Conservation (phyloP, 2,329 filamentous ascomycete species). For the Fusarium sp. region DNA sequence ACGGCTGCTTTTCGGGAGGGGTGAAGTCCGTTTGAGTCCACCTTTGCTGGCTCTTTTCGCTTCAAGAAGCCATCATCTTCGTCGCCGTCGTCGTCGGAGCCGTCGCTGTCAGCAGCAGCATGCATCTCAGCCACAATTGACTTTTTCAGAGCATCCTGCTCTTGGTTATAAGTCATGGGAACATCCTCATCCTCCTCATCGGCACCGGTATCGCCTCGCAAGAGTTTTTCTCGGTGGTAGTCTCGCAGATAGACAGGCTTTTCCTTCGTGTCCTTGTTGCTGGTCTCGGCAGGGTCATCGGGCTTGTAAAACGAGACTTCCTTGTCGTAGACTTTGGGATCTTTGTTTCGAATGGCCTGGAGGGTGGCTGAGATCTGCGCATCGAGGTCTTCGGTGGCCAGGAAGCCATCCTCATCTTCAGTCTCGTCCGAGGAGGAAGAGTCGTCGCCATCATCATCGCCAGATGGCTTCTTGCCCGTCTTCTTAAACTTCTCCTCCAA, state of each 20-base stretch:
- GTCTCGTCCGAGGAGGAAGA: constrained; percentile 78
- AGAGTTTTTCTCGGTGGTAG: constrained; percentile 90
- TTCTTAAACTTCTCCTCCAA: constrained; percentile 84
- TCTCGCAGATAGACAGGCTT: constrained; percentile 87
- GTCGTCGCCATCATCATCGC: constrained; percentile 59
- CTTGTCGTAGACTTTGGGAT: constrained; percentile 88
- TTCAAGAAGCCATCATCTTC: constrained; percentile 75
- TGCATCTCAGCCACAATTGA: constrained; percentile 83
- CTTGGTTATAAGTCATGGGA: constrained; percentile 80
- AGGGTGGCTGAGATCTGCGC: constrained; percentile 86
- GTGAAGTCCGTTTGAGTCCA: constrained; percentile 59
- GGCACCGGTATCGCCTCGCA: constrained; percentile 71
- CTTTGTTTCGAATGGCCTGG: constrained; percentile 85
- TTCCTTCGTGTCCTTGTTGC: constrained; percentile 66
- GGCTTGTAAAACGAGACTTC: constrained; percentile 79
- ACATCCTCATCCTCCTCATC: constrained; percentile 64
- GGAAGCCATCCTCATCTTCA: constrained; percentile 88
- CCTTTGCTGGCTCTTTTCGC: constrained; percentile 65
- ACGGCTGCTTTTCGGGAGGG: constrained; percentile 60
- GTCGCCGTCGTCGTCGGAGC: constrained; percentile 57
- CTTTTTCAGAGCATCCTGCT: constrained; percentile 84
- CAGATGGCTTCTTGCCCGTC: constrained; percentile 50
- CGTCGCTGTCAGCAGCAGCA: constrained; percentile 62
- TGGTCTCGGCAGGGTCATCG: constrained; percentile 53
- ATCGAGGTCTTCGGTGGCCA: constrained; percentile 86